phyloP scores from a whole-genome alignment of 2,329 filamentous ascomycete genomes.

The Pestalotiopsis sp. region DNA sequence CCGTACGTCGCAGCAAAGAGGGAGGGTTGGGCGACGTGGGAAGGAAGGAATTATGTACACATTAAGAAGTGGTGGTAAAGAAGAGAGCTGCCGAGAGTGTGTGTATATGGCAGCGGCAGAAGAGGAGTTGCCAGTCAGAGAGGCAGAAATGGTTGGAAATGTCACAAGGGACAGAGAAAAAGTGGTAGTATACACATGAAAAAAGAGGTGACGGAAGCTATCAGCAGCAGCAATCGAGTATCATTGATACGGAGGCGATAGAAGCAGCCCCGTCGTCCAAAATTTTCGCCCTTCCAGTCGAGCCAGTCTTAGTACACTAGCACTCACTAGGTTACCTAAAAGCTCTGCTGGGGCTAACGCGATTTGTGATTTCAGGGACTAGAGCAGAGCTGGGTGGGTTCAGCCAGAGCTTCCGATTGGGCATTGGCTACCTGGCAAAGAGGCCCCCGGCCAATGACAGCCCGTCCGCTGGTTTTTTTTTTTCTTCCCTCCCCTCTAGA shows the following conservation, averaged over 20 bases:
- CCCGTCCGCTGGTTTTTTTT: too few relatives aligned
- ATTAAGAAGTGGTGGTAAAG: conserved; percentile 20
- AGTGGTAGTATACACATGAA: not conserved
- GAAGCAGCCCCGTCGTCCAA: conserved; percentile 20
- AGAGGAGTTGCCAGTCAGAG: not conserved
- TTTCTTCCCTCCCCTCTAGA: not conserved
- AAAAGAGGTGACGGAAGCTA: not conserved
- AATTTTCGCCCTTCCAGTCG: conserved; percentile 22
- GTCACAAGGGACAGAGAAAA: conserved; percentile 1
- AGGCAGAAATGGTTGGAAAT: not conserved
- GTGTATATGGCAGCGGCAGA: not conserved
- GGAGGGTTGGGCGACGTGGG: conserved; percentile 19
- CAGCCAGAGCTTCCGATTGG: conserved; percentile 3
- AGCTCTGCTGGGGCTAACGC: conserved; percentile 20
- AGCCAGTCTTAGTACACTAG: not conserved
- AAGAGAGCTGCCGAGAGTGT: not conserved
- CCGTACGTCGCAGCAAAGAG: conserved; percentile 22
- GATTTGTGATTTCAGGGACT: not conserved
- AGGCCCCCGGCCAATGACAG: too few relatives aligned
- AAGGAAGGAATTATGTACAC: conserved; percentile 23
- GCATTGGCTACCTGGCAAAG: too few relatives aligned
- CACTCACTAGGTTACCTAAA: not conserved
- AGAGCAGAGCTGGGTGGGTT: not conserved
- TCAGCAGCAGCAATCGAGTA: conserved; percentile 4
- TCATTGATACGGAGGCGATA: conserved; percentile 19